phyloP scores from a whole-genome alignment of 2,329 filamentous ascomycete genomes.

The Cadophora gregata region DNA sequence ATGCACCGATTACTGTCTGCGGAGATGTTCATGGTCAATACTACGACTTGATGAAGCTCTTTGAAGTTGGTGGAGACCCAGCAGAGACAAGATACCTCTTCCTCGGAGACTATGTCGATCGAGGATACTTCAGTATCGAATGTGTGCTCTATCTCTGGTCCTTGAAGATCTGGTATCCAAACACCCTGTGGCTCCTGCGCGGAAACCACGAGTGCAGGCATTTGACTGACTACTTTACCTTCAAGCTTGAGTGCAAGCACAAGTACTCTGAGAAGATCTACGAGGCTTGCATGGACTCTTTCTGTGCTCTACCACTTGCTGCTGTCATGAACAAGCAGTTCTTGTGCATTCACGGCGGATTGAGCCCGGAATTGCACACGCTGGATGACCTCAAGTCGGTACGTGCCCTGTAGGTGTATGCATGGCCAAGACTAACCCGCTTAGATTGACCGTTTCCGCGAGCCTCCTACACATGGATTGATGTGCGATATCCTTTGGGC shows the following conservation, averaged over 20 bases:
- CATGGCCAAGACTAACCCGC: slow-evolving; percentile 9
- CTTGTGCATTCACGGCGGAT: slow-evolving; percentile 94
- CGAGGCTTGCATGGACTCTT: slow-evolving; percentile 98
- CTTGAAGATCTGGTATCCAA: slow-evolving; percentile 98
- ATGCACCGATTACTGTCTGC: slow-evolving; percentile 97
- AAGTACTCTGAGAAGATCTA: slow-evolving; percentile 98
- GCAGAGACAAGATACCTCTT: slow-evolving; percentile 97
- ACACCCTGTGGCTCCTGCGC: slow-evolving; percentile 94
- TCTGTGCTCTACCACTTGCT: slow-evolving; percentile 90
- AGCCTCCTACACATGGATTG: slow-evolving; percentile 94
- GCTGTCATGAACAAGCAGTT: slow-evolving; percentile 99
- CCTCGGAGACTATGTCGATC: slow-evolving; percentile 95
- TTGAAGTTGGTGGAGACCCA: slow-evolving; percentile 96
- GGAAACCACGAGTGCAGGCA: slow-evolving; percentile 99
- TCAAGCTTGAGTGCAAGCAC: slow-evolving; percentile 99
- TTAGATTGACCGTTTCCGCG: slow-evolving; percentile 95
- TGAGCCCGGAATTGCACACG: slow-evolving; percentile 95
- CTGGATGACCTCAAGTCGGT: slow-evolving; percentile 92
- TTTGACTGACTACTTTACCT: slow-evolving; percentile 99
- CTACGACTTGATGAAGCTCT: slow-evolving; percentile 99
- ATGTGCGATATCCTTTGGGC: slow-evolving; percentile 99
- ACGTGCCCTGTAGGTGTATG: slow-evolving; percentile 45
- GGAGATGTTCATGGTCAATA: slow-evolving; percentile 99
- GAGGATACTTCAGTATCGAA: slow-evolving; percentile 99
- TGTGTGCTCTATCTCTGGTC: slow-evolving; percentile 98